Conservation (phyloP, 192 early-diverging fungal genomes). For the Coemansia javaensis region DNA sequence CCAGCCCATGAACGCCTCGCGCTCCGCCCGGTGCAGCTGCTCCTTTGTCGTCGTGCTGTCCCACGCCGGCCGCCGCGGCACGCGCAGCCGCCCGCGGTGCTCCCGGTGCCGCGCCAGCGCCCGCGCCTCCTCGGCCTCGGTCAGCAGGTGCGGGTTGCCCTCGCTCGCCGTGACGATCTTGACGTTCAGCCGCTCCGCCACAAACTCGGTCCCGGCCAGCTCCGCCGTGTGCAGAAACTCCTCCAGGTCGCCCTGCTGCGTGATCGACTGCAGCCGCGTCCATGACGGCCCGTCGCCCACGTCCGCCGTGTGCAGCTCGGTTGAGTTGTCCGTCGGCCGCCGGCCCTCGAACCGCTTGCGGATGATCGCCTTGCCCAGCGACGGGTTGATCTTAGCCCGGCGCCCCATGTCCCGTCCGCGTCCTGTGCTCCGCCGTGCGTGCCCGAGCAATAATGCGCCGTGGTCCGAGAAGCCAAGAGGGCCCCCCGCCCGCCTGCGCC, state of each 20-base stretch:
- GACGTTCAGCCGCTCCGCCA: constrained; percentile 70
- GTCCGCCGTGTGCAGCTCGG: constrained; percentile 76
- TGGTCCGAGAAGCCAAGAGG: too few relatives aligned
- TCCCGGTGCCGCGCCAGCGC: constrained; percentile 72
- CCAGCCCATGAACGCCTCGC: constrained; percentile 89
- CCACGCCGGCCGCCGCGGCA: constrained; percentile 90
- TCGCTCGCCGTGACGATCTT: constrained; percentile 69
- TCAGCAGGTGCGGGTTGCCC: constrained; percentile 78
- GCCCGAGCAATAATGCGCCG: too few relatives aligned
- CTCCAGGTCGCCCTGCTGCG: constrained; percentile 95
- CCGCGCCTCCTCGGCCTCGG: constrained; percentile 71
- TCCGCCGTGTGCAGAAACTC: constrained; percentile 93
- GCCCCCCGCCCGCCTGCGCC: too few relatives aligned
- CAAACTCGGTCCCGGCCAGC: constrained; percentile 92
- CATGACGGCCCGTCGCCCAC: constrained; percentile 77
- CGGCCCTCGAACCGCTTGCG: constrained; percentile 48
- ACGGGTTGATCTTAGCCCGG: constrained; percentile 33
- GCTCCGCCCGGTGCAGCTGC: constrained; percentile 76
- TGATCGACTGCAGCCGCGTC: constrained; percentile 89
- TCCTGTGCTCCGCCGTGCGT: background rate
- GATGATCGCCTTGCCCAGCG: constrained; percentile 45
- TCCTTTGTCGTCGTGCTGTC: constrained; percentile 73
- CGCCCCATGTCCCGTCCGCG: constrained; percentile 9
- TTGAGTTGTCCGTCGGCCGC: constrained; percentile 42
- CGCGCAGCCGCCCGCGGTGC: constrained; percentile 68